A percentile compares a stretch with the other conserved stretches of the same genome.
Conservation (phyloP, 805 yeast species). For the Cyberlindnera maritima region DNA sequence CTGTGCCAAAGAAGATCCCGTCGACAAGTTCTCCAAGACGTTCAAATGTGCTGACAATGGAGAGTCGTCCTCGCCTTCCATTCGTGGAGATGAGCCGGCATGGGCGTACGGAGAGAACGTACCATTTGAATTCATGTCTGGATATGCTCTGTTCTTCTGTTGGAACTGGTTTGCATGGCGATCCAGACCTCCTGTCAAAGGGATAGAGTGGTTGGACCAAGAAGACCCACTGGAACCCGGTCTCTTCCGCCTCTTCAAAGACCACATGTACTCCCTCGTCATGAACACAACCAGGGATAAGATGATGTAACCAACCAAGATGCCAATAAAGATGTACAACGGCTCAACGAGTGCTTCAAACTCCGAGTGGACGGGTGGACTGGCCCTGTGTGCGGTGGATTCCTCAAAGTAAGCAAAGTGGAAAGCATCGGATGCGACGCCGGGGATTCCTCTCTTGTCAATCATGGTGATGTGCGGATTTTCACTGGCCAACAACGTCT, state of each 20-base stretch:
- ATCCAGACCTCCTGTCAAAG: constrained; percentile 2
- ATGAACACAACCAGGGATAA: constrained; percentile 24
- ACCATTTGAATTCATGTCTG: constrained; percentile 2
- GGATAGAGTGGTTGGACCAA: constrained; percentile 20
- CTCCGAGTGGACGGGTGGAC: constrained; percentile 13
- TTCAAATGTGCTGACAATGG: not conserved
- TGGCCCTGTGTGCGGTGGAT: constrained; percentile 14
- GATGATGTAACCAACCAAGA: constrained; percentile 18
- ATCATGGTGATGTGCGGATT: too few relatives aligned
- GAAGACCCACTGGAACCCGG: constrained; percentile 18
- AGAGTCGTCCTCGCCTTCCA: not conserved
- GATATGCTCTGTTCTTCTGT: constrained; percentile 22
- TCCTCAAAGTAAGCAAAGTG: constrained; percentile 31
- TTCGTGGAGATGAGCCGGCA: not conserved
- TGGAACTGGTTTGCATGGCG: not conserved
- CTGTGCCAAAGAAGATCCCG: not conserved
- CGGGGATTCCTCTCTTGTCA: constrained; percentile 25
- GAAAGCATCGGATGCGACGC: constrained; percentile 26
- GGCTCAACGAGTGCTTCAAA: constrained; percentile 27
- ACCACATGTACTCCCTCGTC: constrained; percentile 29
- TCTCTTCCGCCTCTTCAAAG: constrained; percentile 19
- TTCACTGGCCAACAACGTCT: too few relatives aligned
- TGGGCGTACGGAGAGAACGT: not conserved
- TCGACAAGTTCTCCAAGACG: not conserved
- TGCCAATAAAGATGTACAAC: constrained; percentile 23